Evolutionary conservation across 495 filamentous ascomycete genomes (phyloP), one percentile per base, ranked within the genome.

Genomic region (Penicillium tannophilum): DNA sequence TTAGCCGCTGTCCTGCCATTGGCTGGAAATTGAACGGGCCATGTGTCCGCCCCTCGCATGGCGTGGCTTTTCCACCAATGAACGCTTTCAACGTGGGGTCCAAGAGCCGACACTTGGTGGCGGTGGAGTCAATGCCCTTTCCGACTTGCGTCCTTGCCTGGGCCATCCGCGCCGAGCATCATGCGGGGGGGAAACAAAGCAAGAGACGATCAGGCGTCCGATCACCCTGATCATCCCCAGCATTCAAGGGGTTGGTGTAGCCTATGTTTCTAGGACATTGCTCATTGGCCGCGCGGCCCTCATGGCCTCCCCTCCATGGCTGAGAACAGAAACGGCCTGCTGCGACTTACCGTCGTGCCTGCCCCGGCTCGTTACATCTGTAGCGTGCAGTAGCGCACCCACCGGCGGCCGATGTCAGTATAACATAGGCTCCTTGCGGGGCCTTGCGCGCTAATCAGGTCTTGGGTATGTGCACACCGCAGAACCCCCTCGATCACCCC

Each of bases 41-140:
- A 63, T 61, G 62, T 58, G 58, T 61, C 58, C 61, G 47, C 57
- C 61, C 58, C 62, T 64, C 62, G 58, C 58, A 58, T 64, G 58
- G 62, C 58, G 62, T 64, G 36, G n/a, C 36, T 14, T 11, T 43
- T 52, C 53, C 26, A 44, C 62, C 62, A 64, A 64, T 64, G 30
- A 58, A 19, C 49, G 17, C 31, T 24, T 0, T 4, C 0, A 14
- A 7, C 7, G 54, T 64, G 62, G 62, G 36, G 58, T 12, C 35
- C 4, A 19, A 26, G 23, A 17, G 46, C 46, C 46, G 46, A 49
- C 46, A 31, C 31, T 17, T 42, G 26, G 52, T 54, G 52, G 52
- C 52, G 52, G 52, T 54, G 52, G 52, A 42, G 52, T 30, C 52
- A n/a, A 43, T 42, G 20, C 52, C 36, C 52, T 23, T 54, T 54